A percentile compares a stretch with the other conserved stretches of the same genome.
phyloP scores from a whole-genome alignment of 2,329 filamentous ascomycete species.

The Thermochaetoides dissita region DNA sequence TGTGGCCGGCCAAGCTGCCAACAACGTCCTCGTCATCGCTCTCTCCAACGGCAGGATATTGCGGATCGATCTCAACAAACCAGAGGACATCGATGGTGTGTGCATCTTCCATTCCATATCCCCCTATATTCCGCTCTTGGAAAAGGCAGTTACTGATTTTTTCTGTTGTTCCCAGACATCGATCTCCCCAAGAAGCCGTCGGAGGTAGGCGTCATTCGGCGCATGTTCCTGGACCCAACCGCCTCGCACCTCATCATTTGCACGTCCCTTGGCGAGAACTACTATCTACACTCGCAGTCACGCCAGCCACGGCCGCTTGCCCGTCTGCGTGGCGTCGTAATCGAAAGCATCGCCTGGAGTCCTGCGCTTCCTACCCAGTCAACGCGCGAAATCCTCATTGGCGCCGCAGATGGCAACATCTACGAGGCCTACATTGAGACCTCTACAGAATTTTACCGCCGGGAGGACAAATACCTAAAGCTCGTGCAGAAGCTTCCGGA shows the following conservation, averaged over 20 bases:
- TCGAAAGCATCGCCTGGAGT: constrained; percentile 91
- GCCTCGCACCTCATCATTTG: constrained; percentile 87
- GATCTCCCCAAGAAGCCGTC: constrained; percentile 87
- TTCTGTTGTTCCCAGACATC: constrained; percentile 51
- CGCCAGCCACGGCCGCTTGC: constrained; percentile 72
- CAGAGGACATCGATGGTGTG: constrained; percentile 84
- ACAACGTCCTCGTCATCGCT: constrained; percentile 88
- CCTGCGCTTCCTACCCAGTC: constrained; percentile 84
- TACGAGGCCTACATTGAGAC: constrained; percentile 95
- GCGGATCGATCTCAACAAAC: constrained; percentile 83
- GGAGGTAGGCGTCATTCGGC: constrained; percentile 81
- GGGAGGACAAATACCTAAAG: constrained; percentile 87
- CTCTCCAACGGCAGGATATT: constrained; percentile 85
- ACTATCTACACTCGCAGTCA: constrained; percentile 92
- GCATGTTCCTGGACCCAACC: constrained; percentile 94
- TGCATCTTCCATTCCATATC: no score
- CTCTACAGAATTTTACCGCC: constrained; percentile 83
- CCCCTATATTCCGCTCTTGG: neutral
- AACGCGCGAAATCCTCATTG: constrained; percentile 84
- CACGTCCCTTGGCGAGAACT: constrained; percentile 87
- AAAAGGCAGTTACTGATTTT: neutral
- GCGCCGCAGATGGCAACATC: constrained; percentile 82
- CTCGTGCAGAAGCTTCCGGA: constrained; percentile 70
- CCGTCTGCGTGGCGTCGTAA: constrained; percentile 68
- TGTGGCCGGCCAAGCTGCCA: constrained; percentile 89